Conservation (phyloP, 331 rosid species). For the Quercus tomentella region DNA sequence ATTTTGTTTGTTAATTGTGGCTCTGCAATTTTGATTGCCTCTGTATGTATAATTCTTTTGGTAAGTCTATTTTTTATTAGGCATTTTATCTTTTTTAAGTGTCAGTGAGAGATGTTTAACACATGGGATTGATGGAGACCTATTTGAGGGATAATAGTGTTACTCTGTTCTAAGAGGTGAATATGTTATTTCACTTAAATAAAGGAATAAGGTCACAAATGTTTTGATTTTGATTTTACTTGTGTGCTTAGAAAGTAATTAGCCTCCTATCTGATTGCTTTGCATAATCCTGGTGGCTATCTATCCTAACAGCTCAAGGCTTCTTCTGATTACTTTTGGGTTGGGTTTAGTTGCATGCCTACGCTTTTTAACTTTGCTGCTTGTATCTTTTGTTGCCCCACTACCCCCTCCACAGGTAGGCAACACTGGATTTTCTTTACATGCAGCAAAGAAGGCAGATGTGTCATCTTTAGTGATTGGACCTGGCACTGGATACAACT, state of each 20-base stretch:
- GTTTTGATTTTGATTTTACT: background rate
- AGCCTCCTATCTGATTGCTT: background rate
- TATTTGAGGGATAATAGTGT: background rate
- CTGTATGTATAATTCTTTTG: background rate
- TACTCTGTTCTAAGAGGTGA: background rate
- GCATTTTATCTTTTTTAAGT: background rate
- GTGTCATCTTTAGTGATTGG: conserved; percentile 74
- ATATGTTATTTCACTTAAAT: background rate
- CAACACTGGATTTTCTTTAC: conserved; percentile 69
- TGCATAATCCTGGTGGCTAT: background rate
- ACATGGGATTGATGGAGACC: background rate
- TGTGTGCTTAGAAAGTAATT: background rate
- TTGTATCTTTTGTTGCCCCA: background rate
- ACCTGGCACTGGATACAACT: conserved; percentile 93
- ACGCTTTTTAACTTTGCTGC: background rate
- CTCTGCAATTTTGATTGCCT: background rate
- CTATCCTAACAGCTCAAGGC: background rate
- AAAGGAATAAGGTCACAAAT: background rate
- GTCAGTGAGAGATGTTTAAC: background rate
- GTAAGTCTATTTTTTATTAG: background rate
- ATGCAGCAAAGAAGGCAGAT: conserved; percentile 67
- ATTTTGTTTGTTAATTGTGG: no score
- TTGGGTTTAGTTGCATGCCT: background rate
- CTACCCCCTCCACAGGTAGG: conserved; percentile 51
- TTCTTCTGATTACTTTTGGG: background rate